Conservation (phyloP, 2,329 filamentous ascomycete species). For the Calonectria naviculata region DNA sequence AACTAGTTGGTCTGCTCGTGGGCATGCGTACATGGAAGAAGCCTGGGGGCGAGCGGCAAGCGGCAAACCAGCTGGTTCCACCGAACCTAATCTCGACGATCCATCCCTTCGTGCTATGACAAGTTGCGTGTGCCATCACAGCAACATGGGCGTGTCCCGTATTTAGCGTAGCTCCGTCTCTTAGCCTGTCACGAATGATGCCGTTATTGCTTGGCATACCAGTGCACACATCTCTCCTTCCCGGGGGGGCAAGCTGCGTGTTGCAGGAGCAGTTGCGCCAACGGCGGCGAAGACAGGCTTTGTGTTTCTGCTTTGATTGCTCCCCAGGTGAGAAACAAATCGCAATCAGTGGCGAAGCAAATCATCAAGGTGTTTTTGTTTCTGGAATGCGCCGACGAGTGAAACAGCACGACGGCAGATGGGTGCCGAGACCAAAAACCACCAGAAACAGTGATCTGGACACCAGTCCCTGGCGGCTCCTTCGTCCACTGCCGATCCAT, state of each 20-base stretch:
- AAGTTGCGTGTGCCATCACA: conserved; percentile 2
- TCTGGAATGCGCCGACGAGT: not conserved
- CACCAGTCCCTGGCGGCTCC: not conserved
- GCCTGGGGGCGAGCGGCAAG: not conserved
- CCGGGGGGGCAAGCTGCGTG: not conserved
- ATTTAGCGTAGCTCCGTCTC: not conserved
- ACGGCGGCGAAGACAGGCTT: not conserved
- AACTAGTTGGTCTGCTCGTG: not conserved
- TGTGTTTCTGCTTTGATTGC: not conserved
- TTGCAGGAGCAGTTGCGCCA: not conserved
- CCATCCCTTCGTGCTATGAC: conserved; percentile 4
- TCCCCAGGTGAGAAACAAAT: not conserved
- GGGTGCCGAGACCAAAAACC: not conserved
- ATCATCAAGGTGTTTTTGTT: not conserved
- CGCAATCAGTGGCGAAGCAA: not conserved
- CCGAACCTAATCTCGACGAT: conserved; percentile 46
- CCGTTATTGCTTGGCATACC: conserved; percentile 8
- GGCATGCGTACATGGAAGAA: not conserved
- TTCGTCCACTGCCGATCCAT: not conserved
- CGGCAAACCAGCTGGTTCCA: conserved; percentile 20
- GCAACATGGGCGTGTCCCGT: not conserved
- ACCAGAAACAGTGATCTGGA: not conserved
- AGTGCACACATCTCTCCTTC: not conserved
- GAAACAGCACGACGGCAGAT: not conserved
- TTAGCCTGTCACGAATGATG: conserved; percentile 2